A percentile compares a stretch with the other conserved stretches of the same genome.
Evolutionary conservation across 345 rosid genomes (phyloP).

Genomic region (Viola odorata): DNA sequence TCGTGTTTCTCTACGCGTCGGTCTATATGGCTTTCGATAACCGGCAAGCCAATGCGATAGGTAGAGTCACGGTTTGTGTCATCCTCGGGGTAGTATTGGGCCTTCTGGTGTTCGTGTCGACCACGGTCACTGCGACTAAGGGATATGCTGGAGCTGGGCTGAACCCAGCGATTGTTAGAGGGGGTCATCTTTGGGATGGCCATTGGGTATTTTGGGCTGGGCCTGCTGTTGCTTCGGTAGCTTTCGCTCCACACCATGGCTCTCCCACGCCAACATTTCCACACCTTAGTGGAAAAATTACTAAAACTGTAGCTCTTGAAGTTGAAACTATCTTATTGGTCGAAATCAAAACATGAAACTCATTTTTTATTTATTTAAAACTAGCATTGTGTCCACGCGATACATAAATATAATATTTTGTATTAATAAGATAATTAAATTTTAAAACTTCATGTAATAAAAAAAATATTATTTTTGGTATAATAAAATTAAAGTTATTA

Average conservation of each 20-base stretch:
- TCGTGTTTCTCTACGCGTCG: constrained; percentile 34
- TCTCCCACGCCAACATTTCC: constrained; percentile 10
- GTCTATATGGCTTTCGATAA: constrained; percentile 41
- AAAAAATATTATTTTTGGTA: too few relatives aligned
- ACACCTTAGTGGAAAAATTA: too few relatives aligned
- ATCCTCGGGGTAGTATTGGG: constrained; percentile 33
- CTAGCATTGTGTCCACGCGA: too few relatives aligned
- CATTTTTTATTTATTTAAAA: too few relatives aligned
- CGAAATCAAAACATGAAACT: too few relatives aligned
- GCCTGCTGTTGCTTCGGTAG: constrained; percentile 3
- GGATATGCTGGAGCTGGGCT: constrained; percentile 47
- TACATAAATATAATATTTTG: too few relatives aligned
- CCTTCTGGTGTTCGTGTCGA: constrained; percentile 36
- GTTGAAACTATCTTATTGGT: too few relatives aligned
- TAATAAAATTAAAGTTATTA: too few relatives aligned
- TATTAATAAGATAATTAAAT: too few relatives aligned
- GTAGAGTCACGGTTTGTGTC: constrained; percentile 25
- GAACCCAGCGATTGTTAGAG: constrained; percentile 36
- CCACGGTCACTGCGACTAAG: constrained; percentile 30
- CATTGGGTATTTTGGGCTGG: constrained; percentile 27
- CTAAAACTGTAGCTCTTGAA: too few relatives aligned
- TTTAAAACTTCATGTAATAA: too few relatives aligned
- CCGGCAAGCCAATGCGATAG: constrained; percentile 31
- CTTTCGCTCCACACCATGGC: constrained; percentile 16
- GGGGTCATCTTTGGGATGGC: constrained; percentile 21